phyloP scores from a whole-genome alignment of 139 green algal genomes.

The Chlamydomonas sp. region DNA sequence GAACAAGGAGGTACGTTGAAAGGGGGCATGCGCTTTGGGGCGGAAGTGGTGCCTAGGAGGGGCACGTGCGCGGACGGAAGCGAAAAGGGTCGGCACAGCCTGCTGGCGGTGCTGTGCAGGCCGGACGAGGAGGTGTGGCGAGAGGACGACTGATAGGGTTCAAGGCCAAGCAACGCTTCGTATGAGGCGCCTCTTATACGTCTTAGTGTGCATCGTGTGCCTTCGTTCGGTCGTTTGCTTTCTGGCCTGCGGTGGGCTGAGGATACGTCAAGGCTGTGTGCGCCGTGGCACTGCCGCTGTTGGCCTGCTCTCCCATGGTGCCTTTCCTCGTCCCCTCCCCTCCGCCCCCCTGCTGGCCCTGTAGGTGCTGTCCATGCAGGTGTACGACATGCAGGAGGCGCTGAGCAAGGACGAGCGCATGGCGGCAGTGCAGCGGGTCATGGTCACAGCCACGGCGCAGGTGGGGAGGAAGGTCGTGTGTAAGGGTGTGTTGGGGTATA shows the following conservation, averaged over 20 bases:
- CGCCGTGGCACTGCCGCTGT: no score
- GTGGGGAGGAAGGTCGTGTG: constrained; percentile 2
- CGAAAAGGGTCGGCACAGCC: constrained; percentile 75
- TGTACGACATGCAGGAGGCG: constrained; percentile 39
- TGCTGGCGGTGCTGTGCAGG: constrained; percentile 82
- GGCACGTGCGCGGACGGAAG: no score
- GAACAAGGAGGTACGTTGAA: no score
- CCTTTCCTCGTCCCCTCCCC: constrained; percentile 38
- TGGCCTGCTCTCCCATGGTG: no score
- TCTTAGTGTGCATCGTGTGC: no score
- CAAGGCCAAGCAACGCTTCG: not conserved
- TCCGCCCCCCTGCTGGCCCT: not conserved
- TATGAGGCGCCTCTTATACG: no score
- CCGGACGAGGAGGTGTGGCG: constrained; percentile 61
- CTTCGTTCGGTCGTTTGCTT: not conserved
- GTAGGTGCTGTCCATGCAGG: constrained; percentile 58
- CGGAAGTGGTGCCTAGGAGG: no score
- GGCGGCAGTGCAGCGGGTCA: constrained; percentile 35
- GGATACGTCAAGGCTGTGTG: no score
- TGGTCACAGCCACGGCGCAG: constrained; percentile 66
- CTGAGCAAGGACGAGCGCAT: constrained; percentile 28
- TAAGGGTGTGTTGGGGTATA: not conserved
- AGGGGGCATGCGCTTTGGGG: not conserved
- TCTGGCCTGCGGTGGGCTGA: not conserved
- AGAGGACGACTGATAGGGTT: not conserved